phyloP scores from a whole-genome alignment of 768 basidiomycete genomes.

The Podaxis sp. region DNA sequence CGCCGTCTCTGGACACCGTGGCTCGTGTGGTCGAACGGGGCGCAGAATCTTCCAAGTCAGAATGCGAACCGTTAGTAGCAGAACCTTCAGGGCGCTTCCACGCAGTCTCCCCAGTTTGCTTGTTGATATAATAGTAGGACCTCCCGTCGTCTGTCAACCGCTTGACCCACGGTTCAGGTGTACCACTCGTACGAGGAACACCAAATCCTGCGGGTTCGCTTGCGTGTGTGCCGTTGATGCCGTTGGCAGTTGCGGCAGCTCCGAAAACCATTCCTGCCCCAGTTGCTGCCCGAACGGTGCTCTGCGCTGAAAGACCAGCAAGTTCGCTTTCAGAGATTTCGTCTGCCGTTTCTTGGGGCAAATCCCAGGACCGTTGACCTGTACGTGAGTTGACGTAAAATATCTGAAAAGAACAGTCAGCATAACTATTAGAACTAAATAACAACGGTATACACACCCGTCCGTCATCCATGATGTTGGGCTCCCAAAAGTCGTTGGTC shows the following conservation, averaged over 20 bases:
- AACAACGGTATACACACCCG: conserved; percentile 56
- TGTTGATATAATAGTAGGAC: conserved; percentile 80
- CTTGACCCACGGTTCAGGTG: conserved; percentile 82
- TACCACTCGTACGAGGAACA: conserved; percentile 29
- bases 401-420: conserved; percentile 52
- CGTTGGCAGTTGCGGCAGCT: conserved; percentile 29
- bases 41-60: conserved; percentile 25
- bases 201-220: conserved; percentile 9
- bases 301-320: conserved; percentile 56
- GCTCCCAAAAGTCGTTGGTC: conserved; percentile 88
- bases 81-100: conserved; percentile 65
- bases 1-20: conserved; percentile 42
- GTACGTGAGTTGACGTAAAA: conserved; percentile 93
- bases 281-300: conserved; percentile 54
- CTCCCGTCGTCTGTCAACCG: conserved; percentile 80
- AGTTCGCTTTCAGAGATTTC: conserved; percentile 65
- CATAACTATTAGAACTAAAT: conserved; percentile 4
- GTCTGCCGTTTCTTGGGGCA: conserved; percentile 74
- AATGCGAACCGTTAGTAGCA: conserved; percentile 18
- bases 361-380: conserved; percentile 76
- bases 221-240: conserved; percentile 6
- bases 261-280: conserved; percentile 52
- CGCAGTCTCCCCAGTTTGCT: conserved; percentile 59
- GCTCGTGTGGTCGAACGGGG: conserved; percentile 31
- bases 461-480: conserved; percentile 77